These are phyloP conservation scores for Microbotryum saponariae DNA, from an alignment of 1,284 basidiomycete species.

Conservation along the genomic window DNA sequence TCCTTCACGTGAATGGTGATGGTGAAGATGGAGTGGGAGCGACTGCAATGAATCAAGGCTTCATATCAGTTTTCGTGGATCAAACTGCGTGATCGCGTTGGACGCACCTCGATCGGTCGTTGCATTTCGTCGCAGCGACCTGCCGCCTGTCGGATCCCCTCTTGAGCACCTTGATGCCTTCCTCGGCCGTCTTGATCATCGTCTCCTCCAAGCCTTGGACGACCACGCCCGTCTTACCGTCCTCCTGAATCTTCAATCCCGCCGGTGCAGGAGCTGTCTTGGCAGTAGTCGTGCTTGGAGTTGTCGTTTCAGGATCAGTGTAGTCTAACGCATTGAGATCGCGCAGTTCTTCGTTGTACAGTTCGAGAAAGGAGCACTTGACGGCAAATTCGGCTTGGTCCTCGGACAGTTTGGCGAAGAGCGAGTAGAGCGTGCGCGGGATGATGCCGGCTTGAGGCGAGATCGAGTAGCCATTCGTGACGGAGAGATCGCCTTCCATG, in stretches of 20 bases:
- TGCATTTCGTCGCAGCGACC: conserved; percentile 95
- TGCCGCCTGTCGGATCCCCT: conserved; percentile 86
- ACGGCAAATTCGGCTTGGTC: conserved; percentile 78
- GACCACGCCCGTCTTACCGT: conserved; percentile 60
- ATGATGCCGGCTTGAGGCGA: conserved; percentile 90
- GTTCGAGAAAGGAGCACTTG: conserved; percentile 87
- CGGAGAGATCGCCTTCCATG: conserved; percentile 83
- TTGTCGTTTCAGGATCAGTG: conserved; percentile 15
- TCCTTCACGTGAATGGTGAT: conserved; percentile 92
- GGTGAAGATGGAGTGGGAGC: conserved; percentile 97
- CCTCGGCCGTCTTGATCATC: conserved; percentile 70
- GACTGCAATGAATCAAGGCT: conserved; percentile 45
- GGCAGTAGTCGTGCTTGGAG: conserved; percentile 44
- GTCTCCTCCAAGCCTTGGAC: conserved; percentile 94
- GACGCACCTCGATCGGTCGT: conserved; percentile 73
- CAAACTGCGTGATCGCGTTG: no score
- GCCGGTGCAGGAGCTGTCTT: conserved; percentile 29
- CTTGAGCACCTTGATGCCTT: conserved; percentile 75
- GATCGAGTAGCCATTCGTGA: conserved; percentile 71
- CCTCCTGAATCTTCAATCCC: conserved; percentile 86
- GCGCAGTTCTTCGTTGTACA: conserved; percentile 99
- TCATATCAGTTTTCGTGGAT: no score
- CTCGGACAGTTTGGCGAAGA: conserved; percentile 81
- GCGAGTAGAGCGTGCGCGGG: conserved; percentile 85
- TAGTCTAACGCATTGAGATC: conserved; percentile 75